These are phyloP conservation scores for Rasamsonia emersonii DNA, from an alignment of 2,329 filamentous ascomycete species.

Conservation along the genomic window DNA sequence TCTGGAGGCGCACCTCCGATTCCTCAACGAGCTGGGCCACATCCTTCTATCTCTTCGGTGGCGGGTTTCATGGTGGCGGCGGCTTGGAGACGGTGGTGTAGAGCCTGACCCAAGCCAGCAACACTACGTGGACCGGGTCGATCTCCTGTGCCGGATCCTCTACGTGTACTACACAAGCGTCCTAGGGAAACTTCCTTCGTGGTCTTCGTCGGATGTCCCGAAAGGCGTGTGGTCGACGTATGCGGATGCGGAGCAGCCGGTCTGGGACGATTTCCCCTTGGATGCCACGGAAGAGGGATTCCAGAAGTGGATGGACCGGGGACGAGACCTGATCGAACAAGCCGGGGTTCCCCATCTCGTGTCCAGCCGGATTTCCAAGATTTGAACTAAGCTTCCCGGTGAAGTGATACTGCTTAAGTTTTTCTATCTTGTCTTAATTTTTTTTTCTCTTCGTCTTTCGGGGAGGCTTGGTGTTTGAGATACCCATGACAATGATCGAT, in stretches of 20 bases:
- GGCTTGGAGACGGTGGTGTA: slow-evolving; percentile 30
- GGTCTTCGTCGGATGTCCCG: slow-evolving; percentile 26
- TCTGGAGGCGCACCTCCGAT: slow-evolving; percentile 33
- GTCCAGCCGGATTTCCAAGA: slow-evolving; percentile 7
- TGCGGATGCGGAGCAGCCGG: slow-evolving; percentile 29
- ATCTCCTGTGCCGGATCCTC: slow-evolving; percentile 34
- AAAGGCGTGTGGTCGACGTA: slow-evolving; percentile 35
- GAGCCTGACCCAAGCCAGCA: slow-evolving; percentile 28
- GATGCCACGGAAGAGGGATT: slow-evolving; percentile 33
- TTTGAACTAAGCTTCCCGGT: slow-evolving; percentile 1
- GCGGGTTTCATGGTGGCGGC: slow-evolving; percentile 38
- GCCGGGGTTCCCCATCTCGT: slow-evolving; percentile 27
- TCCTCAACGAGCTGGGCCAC: slow-evolving; percentile 31
- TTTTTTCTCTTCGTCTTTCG: slow-evolving; percentile 6
- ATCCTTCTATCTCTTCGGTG: slow-evolving; percentile 37
- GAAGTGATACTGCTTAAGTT: too few relatives aligned
- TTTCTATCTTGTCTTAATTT: neutral
- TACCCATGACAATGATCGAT: slow-evolving; percentile 25
- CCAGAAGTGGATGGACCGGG: slow-evolving; percentile 31
- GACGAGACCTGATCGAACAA: slow-evolving; percentile 30
- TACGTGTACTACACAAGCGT: slow-evolving; percentile 41
- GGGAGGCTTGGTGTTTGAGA: slow-evolving; percentile 21
- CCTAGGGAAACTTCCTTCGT: slow-evolving; percentile 33
- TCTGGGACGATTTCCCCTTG: slow-evolving; percentile 37
- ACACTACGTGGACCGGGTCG: slow-evolving; percentile 32